Base-by-base conservation (phyloP, 2,329 filamentous ascomycete species). In the Monosporascus cannonballus region DNA sequence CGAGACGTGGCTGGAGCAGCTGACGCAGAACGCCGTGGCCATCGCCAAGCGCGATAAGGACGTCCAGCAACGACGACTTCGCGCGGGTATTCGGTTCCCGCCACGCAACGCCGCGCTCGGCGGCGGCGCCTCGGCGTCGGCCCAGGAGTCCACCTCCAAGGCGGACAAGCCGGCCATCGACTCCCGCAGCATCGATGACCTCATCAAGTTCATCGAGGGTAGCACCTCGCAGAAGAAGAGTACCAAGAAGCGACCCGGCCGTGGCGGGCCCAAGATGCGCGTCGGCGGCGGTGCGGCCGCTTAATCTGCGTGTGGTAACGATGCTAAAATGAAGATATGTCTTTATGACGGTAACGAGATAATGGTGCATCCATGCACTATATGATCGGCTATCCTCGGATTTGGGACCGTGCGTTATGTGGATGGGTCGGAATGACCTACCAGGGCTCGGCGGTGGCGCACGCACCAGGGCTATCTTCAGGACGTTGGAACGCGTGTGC, bases 31-130 rank as follows among this genome's bases (percentile, higher is more conserved):
- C 64, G 94, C 94, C 45, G 94, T 99, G 41, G 88, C 85, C 36
- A 91, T 97, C 60, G 93, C 92, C 49, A 96, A 95, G 76, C 91
- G 96, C 65, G 88, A 90, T 55, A 96, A 96, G 74, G 89, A 94
- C 58, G 78, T 89, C 38, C 86, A 94, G 71, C 84, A 85, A 47
- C 84, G 87, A 52, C 82, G 88, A 55, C 78, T 92, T 44, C 84
- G 86, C 55, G 80, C 87, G 8, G 81, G 80, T 47, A 86, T 92
- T 59, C 80, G 83, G 51, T 83, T 93, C 64, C 84, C 82, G 20
- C 76, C 84, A 24, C 77, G 81, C 42, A 80, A 81, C 56, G 78
- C 86, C 51, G 81, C 83, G 7, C 79, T 86, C 61, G 79, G 78
- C 49, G 71, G 76, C 9, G 61, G 70, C 41, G 63, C 67, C n/a